Evolutionary conservation across 2,329 filamentous ascomycete genomes (phyloP).

Genomic region (Nothopassalora personata): DNA sequence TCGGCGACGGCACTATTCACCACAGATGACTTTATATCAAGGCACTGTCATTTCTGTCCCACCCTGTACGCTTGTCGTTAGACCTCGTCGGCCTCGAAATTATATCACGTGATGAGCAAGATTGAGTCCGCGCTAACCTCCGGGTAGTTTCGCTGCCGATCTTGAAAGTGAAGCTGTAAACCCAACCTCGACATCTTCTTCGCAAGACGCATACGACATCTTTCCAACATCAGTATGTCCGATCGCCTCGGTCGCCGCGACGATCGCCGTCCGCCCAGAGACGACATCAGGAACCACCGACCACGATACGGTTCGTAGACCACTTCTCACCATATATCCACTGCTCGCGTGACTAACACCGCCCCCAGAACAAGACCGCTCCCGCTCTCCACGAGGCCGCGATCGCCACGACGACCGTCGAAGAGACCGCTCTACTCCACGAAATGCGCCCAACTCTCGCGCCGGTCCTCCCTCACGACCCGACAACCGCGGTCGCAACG

Average conservation of each 20-base stretch:
- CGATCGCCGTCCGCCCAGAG: slow-evolving; percentile 22
- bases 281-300: slow-evolving; percentile 23
- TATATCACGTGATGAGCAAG: neutral
- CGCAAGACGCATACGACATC: neutral
- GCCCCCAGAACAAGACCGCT: slow-evolving; percentile 24
- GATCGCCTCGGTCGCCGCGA: slow-evolving; percentile 25
- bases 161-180: neutral
- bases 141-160: too few relatives aligned
- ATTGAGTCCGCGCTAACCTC: neutral
- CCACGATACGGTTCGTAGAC: slow-evolving; percentile 24
- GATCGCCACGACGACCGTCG: slow-evolving; percentile 28
- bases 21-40: neutral
- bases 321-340: neutral
- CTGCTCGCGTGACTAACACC: slow-evolving; percentile 14
- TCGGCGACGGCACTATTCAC: neutral
- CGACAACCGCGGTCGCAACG: slow-evolving; percentile 15
- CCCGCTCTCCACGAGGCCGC: slow-evolving; percentile 28
- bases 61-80: neutral
- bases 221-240: slow-evolving; percentile 11
- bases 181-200: neutral
- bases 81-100: neutral
- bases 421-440: slow-evolving; percentile 26
- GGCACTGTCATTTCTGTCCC: neutral
- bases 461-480: slow-evolving; percentile 16
- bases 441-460: slow-evolving; percentile 12